These are phyloP conservation scores for Fusarium tuaranense DNA, from an alignment of 2,329 filamentous ascomycete species.

Conservation along the genomic window DNA sequence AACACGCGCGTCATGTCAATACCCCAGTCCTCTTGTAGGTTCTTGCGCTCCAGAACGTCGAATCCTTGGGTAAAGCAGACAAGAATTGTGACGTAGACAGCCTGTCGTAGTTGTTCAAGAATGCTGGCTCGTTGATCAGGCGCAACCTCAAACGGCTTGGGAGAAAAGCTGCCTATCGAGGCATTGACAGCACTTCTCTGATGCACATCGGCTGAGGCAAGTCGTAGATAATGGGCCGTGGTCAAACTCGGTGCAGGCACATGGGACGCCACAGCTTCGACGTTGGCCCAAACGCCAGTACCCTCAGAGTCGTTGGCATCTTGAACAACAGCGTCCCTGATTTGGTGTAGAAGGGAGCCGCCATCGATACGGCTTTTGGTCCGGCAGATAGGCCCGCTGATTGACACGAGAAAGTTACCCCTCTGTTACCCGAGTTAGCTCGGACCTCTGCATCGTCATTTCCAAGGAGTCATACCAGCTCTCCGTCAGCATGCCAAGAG, in stretches of 20 bases:
- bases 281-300: slow-evolving; percentile 74
- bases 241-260: slow-evolving; percentile 74
- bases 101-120: slow-evolving; percentile 68
- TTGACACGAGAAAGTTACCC: slow-evolving; percentile 72
- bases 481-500: slow-evolving; percentile 69
- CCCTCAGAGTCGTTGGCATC: slow-evolving; percentile 75
- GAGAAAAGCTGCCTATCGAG: slow-evolving; percentile 5
- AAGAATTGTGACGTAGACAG: slow-evolving; percentile 72
- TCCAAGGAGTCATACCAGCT: slow-evolving; percentile 52
- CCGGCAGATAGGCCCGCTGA: slow-evolving; percentile 70
- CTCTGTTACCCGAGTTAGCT: slow-evolving; percentile 1
- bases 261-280: slow-evolving; percentile 71
- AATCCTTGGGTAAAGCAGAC: slow-evolving; percentile 74
- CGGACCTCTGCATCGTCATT: too few relatives aligned
- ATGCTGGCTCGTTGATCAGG: slow-evolving; percentile 41
- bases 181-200: slow-evolving; percentile 63
- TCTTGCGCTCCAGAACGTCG: slow-evolving; percentile 70
- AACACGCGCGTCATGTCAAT: slow-evolving; percentile 64
- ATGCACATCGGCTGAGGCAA: slow-evolving; percentile 71
- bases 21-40: slow-evolving; percentile 69
- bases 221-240: slow-evolving; percentile 70
- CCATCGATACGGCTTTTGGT: slow-evolving; percentile 55
- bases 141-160: not conserved
- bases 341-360: slow-evolving; percentile 67
- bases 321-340: slow-evolving; percentile 79